phyloP scores from a whole-genome alignment of 176 grass and related monocot species.

The Carex myosuroides region DNA sequence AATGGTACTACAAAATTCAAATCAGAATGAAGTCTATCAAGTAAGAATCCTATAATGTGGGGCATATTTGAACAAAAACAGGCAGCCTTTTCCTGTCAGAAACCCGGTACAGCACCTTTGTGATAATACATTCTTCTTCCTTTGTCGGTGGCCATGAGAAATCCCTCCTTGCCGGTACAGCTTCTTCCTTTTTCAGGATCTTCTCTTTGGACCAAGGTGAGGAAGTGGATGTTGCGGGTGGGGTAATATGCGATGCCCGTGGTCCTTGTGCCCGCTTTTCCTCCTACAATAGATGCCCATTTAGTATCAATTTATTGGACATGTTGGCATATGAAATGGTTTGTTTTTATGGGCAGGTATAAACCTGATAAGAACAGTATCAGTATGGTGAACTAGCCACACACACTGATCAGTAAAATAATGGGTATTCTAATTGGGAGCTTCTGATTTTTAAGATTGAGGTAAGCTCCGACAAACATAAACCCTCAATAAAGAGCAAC shows the following conservation, averaged over 20 bases:
- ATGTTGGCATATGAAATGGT: background rate
- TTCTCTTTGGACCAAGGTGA: background rate
- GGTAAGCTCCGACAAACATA: background rate
- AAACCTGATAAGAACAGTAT: background rate
- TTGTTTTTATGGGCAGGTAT: background rate
- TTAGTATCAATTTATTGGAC: background rate
- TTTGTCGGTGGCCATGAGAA: background rate
- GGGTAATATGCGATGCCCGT: background rate
- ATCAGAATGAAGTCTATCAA: background rate
- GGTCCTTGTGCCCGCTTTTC: background rate
- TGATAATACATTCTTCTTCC: background rate
- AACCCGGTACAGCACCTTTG: slow-evolving; percentile 1
- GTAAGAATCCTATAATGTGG: background rate
- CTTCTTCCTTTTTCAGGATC: background rate
- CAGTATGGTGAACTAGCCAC: background rate
- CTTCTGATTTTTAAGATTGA: background rate
- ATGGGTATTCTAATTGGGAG: background rate
- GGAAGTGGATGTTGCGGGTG: background rate
- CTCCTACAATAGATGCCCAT: background rate
- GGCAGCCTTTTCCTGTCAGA: slow-evolving; percentile 11
- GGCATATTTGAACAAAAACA: slow-evolving; percentile 9
- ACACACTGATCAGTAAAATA: background rate
- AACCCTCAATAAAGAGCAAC: background rate
- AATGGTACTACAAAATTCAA: background rate
- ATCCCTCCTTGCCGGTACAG: background rate